Conservation (phyloP, 345 rosid genomes). For the Aegle marmelos region DNA sequence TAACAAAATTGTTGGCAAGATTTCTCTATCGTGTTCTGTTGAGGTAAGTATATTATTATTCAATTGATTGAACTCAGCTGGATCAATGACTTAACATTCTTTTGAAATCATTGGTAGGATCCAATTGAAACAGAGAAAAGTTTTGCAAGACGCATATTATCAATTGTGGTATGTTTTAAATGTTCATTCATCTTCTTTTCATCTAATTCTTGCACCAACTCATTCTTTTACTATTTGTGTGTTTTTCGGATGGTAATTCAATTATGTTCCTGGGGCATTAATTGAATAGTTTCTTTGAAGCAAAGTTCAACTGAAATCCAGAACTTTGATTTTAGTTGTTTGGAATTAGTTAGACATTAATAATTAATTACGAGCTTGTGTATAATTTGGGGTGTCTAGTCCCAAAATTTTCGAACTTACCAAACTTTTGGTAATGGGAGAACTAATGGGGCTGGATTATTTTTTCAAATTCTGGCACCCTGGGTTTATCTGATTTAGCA, state of each 20-base stretch:
- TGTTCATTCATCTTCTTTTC: slow-evolving; percentile 5
- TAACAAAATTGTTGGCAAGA: slow-evolving; percentile 54
- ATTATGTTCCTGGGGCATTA: neutral
- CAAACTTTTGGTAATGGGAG: neutral
- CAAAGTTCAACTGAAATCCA: neutral
- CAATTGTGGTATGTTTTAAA: slow-evolving; percentile 64
- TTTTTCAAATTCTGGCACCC: neutral
- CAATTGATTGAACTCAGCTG: neutral
- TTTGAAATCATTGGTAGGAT: slow-evolving; percentile 49
- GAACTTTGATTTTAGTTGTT: neutral
- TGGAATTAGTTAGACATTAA: neutral
- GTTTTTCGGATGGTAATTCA: neutral
- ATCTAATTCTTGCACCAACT: neutral
- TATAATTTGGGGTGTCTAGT: neutral
- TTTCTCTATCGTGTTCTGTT: slow-evolving; percentile 69
- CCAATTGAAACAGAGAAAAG: slow-evolving; percentile 83
- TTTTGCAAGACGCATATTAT: slow-evolving; percentile 81
- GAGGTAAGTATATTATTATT: slow-evolving; percentile 52
- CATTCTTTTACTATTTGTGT: neutral
- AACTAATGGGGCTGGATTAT: neutral
- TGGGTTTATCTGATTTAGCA: neutral
- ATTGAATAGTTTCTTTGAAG: neutral
- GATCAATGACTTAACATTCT: slow-evolving; percentile 17
- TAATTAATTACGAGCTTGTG: neutral
- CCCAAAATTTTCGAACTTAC: neutral